Evolutionary conservation across 2,329 filamentous ascomycete genomes (phyloP).

Genomic region (Trichoderma hamatum): DNA sequence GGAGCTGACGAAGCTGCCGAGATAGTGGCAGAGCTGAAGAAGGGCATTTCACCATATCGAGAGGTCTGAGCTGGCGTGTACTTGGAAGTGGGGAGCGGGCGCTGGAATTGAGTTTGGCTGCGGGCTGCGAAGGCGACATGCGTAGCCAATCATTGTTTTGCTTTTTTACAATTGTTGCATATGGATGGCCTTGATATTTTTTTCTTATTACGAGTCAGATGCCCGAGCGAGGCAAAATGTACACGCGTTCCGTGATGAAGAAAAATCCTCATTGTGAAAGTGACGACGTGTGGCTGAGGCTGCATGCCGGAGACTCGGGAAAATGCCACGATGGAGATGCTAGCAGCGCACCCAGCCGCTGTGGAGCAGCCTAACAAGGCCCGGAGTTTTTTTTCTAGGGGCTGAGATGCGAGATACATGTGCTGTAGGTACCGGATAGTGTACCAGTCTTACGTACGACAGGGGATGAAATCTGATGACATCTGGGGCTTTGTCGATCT

Average conservation of each 20-base stretch:
- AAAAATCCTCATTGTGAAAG: not conserved
- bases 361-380: not conserved
- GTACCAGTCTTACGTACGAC: not conserved
- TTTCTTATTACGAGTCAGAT: not conserved
- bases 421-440: not conserved
- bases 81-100: not conserved
- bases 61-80: constrained; percentile 43
- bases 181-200: not conserved
- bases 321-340: not conserved
- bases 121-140: not conserved
- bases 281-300: constrained; percentile 2
- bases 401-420: not conserved
- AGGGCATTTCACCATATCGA: constrained; percentile 69
- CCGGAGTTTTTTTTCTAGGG: not conserved
- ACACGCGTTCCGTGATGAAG: constrained; percentile 9
- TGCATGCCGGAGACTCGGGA: not conserved
- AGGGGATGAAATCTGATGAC: not conserved
- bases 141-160: constrained; percentile 1
- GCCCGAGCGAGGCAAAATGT: constrained; percentile 16
- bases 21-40: constrained; percentile 78
- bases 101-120: constrained; percentile 1
- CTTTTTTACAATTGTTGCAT: not conserved
- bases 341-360: not conserved
- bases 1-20: constrained; percentile 73
- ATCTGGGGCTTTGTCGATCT: not conserved